Percentiles rank a stretch among this genome's conserved stretches.
Evolutionary conservation across 208 protist genomes (phyloP).

Genomic region (Crithidia bombi): DNA sequence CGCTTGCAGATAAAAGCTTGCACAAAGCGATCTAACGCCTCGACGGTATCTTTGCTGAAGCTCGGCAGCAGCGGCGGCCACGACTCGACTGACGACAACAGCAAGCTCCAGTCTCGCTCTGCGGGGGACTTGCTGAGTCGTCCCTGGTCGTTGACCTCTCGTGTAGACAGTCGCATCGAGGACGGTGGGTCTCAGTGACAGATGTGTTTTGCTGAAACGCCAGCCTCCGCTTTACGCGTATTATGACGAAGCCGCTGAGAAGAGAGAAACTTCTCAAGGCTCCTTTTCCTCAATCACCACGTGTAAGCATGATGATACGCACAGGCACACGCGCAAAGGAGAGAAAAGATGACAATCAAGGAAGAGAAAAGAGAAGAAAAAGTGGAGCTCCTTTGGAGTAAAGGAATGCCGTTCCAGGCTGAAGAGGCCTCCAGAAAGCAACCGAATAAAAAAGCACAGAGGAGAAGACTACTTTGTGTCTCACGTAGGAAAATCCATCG

Average conservation of each 20-base stretch:
- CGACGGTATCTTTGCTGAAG: conserved; percentile 33
- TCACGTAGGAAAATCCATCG: no score
- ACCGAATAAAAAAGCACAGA: no score
- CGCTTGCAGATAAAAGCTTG: conserved; percentile 40
- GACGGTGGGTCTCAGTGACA: neutral
- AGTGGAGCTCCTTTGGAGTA: no score
- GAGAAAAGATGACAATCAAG: neutral
- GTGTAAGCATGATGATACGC: no score
- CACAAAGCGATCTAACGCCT: conserved; percentile 36
- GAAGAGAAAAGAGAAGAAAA: neutral
- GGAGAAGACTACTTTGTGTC: no score
- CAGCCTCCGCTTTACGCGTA: neutral
- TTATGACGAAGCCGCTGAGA: no score
- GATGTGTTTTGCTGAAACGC: no score
- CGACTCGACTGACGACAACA: conserved; percentile 21
- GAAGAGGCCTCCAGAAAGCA: no score
- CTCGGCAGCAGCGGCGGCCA: conserved; percentile 47
- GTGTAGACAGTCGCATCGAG: conserved; percentile 34
- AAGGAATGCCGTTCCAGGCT: no score
- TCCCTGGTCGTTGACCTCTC: conserved; percentile 33
- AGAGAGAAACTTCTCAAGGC: no score
- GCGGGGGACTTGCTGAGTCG: conserved; percentile 31
- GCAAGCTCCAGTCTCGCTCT: conserved; percentile 12
- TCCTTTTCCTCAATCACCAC: no score
- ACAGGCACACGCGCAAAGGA: neutral